Evolutionary conservation across 192 early-diverging fungal genomes (phyloP).

Genomic region (Glomus cerebriforme): DNA sequence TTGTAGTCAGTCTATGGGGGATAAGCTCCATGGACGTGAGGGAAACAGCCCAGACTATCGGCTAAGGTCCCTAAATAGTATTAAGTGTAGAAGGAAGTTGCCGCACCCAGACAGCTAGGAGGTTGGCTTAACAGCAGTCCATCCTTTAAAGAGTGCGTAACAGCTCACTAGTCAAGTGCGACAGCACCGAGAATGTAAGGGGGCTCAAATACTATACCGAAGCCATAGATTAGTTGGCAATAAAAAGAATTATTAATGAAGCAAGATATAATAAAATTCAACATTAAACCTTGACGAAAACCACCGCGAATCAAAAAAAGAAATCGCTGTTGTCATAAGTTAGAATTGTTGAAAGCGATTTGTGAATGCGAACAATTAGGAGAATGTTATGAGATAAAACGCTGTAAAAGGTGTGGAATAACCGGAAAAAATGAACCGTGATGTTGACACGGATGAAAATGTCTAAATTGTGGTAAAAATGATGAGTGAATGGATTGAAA

Average conservation of each 20-base stretch:
- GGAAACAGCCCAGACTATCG: slow-evolving; percentile 25
- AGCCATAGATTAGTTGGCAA: slow-evolving; percentile 22
- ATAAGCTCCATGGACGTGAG: slow-evolving; percentile 25
- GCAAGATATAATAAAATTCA: no score
- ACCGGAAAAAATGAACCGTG: no score
- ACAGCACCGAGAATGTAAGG: slow-evolving; percentile 15
- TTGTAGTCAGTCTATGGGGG: slow-evolving; percentile 23
- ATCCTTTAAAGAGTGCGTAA: slow-evolving; percentile 23
- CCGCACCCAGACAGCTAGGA: slow-evolving; percentile 2
- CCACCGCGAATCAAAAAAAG: neutral
- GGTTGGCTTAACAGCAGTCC: slow-evolving; percentile 22
- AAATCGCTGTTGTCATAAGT: neutral
- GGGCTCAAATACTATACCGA: slow-evolving; percentile 26
- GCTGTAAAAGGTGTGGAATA: no score
- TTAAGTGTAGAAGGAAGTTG: slow-evolving; percentile 25
- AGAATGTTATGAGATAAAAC: no score
- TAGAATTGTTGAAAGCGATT: no score
- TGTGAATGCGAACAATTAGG: no score
- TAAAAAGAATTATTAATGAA: slow-evolving; percentile 15
- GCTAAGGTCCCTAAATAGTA: slow-evolving; percentile 26
- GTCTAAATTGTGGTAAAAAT: no score
- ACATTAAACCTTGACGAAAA: neutral
- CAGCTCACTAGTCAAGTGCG: slow-evolving; percentile 15
- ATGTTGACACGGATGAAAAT: no score
- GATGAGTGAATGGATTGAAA: no score